phyloP scores from a whole-genome alignment of 768 basidiomycete genomes.

The Daedaleopsis nitida region DNA sequence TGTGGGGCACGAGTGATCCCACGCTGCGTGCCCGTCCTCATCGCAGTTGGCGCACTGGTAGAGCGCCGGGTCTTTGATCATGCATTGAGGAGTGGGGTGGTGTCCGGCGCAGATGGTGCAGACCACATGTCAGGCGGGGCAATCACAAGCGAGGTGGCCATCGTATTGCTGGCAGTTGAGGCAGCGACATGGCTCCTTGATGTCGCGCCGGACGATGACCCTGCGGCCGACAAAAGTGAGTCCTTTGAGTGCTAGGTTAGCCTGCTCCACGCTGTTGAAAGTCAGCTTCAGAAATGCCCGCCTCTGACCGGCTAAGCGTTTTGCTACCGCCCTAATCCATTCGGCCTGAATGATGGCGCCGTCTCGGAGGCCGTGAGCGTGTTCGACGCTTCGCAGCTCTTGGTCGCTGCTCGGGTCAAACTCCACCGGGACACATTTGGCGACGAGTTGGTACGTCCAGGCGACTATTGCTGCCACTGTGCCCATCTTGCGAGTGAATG shows the following conservation, averaged over 20 bases:
- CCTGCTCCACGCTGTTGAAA: conserved; percentile 18
- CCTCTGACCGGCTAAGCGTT: conserved; percentile 18
- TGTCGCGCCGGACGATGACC: conserved; percentile 16
- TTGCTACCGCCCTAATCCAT: conserved; percentile 29
- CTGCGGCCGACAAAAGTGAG: conserved; percentile 19
- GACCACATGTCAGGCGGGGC: conserved; percentile 7
- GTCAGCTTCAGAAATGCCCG: conserved; percentile 27
- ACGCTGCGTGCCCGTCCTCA: conserved; percentile 29
- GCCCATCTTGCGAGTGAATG: background rate
- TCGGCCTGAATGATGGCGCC: conserved; percentile 15
- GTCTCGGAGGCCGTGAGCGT: background rate
- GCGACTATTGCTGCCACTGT: background rate
- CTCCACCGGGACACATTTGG: background rate
- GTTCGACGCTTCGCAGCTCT: background rate
- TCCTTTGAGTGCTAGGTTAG: conserved; percentile 31
- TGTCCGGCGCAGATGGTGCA: conserved; percentile 23
- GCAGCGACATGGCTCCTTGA: conserved; percentile 28
- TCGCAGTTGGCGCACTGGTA: conserved; percentile 30
- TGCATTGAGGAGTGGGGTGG: conserved; percentile 25
- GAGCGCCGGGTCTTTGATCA: background rate
- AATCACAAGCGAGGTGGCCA: conserved; percentile 19
- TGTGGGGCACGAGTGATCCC: conserved; percentile 27
- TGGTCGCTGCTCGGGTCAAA: background rate
- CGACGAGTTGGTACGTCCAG: background rate
- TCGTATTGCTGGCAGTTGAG: conserved; percentile 28